These are phyloP conservation scores for Mallotus japonicus DNA, from an alignment of 441 rosid genomes.

Conservation along the genomic window DNA sequence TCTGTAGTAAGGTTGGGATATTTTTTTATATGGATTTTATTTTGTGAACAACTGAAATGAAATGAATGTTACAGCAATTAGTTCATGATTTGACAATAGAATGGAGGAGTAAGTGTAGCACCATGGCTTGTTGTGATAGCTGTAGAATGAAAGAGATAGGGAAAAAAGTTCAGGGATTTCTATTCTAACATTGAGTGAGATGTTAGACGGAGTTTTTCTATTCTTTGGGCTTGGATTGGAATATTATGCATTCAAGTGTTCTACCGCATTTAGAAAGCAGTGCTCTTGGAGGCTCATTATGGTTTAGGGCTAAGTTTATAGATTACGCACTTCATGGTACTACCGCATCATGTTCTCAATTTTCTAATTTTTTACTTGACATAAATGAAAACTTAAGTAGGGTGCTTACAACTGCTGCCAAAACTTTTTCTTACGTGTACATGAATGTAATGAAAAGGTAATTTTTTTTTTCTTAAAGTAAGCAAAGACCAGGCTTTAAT, in stretches of 20 bases:
- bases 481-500: neutral
- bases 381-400: neutral
- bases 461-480: too few species aligned
- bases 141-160: too few species aligned
- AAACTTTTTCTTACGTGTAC: neutral
- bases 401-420: neutral
- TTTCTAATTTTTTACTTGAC: neutral
- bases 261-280: neutral
- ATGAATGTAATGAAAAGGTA: neutral
- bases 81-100: constrained; percentile 4
- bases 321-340: neutral
- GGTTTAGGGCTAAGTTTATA: neutral
- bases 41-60: too few species aligned
- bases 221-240: neutral
- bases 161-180: too few species aligned
- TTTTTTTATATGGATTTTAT: neutral
- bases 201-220: neutral
- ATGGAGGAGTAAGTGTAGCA: neutral
- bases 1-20: neutral
- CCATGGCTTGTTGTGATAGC: too few species aligned
- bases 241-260: constrained; percentile 3
- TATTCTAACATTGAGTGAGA: too few species aligned
- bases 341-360: neutral
- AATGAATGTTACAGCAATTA: too few species aligned
- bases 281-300: neutral